Conservation (phyloP, 352 stramenopile species). For the Blastocystis sp. region DNA sequence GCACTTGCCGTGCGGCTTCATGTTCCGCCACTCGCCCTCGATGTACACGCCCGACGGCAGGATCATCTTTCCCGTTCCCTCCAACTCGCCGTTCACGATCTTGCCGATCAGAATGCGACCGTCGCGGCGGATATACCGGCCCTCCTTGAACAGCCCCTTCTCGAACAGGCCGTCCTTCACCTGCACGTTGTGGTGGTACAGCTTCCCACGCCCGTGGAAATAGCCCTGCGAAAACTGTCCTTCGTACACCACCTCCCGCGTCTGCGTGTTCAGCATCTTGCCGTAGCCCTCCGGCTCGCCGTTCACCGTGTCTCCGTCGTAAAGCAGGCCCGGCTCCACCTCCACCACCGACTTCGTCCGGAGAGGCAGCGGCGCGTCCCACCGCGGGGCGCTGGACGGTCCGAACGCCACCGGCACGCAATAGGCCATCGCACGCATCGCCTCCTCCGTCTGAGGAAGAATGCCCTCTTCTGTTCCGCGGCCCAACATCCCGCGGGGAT, state of each 20-base stretch:
- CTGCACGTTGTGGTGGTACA: not conserved
- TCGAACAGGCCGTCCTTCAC: not conserved
- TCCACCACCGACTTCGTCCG: not conserved
- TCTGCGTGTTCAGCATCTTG: not conserved
- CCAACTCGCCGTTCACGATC: not conserved
- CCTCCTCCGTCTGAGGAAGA: not conserved
- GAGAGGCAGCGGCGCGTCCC: not conserved
- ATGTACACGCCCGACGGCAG: not conserved
- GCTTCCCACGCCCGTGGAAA: slow-evolving; percentile 20
- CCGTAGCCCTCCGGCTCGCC: slow-evolving; percentile 22
- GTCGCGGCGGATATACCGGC: not conserved
- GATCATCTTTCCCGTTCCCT: slow-evolving; percentile 5
- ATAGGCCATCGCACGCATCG: not conserved
- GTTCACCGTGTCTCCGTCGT: not conserved
- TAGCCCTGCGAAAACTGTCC: slow-evolving; percentile 9
- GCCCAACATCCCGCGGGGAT: too few species aligned
- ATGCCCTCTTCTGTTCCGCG: too few species aligned
- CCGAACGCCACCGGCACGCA: not conserved
- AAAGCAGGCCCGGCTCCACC: not conserved
- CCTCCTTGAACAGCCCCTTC: not conserved
- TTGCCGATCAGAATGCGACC: not conserved
- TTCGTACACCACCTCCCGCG: slow-evolving; percentile 13
- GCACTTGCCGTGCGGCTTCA: slow-evolving; percentile 17
- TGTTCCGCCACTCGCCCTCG: not conserved
- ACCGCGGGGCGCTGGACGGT: too few species aligned